phyloP scores from a whole-genome alignment of 805 yeast species.

The Naumovozyma dairenensis region DNA sequence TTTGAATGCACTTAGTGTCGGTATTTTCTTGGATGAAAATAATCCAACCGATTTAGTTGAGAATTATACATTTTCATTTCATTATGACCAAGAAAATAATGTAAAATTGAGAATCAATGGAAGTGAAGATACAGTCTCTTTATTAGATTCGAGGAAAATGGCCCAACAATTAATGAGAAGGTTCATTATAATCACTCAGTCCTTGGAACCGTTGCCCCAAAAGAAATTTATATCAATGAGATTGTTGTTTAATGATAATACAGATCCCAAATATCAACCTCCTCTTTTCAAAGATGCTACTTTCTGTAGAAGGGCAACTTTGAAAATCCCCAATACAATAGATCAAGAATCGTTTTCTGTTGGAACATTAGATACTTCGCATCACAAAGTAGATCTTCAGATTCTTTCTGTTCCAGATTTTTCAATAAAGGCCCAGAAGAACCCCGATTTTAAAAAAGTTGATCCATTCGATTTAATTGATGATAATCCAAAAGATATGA shows the following conservation, averaged over 20 bases:
- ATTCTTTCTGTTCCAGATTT: constrained; percentile 24
- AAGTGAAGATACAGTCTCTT: constrained; percentile 12
- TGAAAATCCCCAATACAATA: constrained; percentile 20
- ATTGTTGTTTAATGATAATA: constrained; percentile 38
- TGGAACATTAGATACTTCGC: constrained; percentile 27
- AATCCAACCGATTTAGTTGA: constrained; percentile 39
- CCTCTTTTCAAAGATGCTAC: constrained; percentile 37
- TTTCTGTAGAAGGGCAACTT: constrained; percentile 27
- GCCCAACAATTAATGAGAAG: constrained; percentile 42
- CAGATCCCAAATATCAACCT: constrained; percentile 43
- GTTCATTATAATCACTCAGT: constrained; percentile 44
- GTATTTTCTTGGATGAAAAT: constrained; percentile 35
- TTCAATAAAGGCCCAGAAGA: constrained; percentile 1
- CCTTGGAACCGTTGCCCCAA: constrained; percentile 41
- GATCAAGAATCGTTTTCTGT: constrained; percentile 16
- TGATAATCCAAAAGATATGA: not conserved
- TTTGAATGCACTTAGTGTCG: constrained; percentile 37
- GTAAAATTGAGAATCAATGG: constrained; percentile 19
- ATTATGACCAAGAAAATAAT: constrained; percentile 29
- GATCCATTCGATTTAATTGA: constrained; percentile 25
- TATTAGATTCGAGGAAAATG: constrained; percentile 34
- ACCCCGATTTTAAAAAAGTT: constrained; percentile 13
- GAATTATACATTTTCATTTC: constrained; percentile 40
- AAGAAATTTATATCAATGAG: constrained; percentile 40
- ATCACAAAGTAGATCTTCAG: constrained; percentile 25